phyloP scores from a whole-genome alignment of 169 alveolate genomes.

The Cryptosporidium ubiquitum region DNA sequence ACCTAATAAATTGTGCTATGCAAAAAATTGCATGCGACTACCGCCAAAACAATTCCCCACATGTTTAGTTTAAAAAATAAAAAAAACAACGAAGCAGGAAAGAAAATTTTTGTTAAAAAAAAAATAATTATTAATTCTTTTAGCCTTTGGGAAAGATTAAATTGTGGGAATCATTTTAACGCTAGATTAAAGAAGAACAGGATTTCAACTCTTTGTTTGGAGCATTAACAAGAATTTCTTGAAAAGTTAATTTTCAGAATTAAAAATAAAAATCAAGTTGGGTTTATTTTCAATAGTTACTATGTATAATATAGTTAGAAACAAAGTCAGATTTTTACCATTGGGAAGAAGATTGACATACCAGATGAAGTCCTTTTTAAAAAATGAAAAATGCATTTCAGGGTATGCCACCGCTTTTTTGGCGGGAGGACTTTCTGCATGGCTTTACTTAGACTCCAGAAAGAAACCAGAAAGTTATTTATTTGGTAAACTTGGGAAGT shows the following conservation, averaged over 20 bases:
- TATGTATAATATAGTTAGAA: not conserved
- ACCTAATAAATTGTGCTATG: not conserved
- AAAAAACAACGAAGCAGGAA: not conserved
- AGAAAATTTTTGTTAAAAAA: not conserved
- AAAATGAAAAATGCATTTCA: not conserved
- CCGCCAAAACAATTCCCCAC: slow-evolving; percentile 14
- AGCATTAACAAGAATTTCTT: not conserved
- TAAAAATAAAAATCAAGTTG: not conserved
- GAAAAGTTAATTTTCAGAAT: not conserved
- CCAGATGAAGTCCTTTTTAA: not conserved
- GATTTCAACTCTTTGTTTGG: not conserved
- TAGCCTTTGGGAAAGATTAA: not conserved
- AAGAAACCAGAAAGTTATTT: not conserved
- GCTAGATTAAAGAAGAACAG: not conserved
- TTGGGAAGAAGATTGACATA: not conserved
- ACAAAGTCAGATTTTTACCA: not conserved
- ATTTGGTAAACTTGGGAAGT: not conserved
- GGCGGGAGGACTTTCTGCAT: slow-evolving; percentile 7
- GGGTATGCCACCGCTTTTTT: slow-evolving; percentile 5
- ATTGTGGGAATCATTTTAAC: not conserved
- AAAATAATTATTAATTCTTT: not conserved
- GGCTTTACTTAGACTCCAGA: slow-evolving; percentile 13
- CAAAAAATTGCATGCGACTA: not conserved
- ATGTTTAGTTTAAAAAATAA: not conserved
- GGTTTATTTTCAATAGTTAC: no score